phyloP scores from a whole-genome alignment of 2,329 filamentous ascomycete genomes.

The Ascocoryne sarcoides region DNA sequence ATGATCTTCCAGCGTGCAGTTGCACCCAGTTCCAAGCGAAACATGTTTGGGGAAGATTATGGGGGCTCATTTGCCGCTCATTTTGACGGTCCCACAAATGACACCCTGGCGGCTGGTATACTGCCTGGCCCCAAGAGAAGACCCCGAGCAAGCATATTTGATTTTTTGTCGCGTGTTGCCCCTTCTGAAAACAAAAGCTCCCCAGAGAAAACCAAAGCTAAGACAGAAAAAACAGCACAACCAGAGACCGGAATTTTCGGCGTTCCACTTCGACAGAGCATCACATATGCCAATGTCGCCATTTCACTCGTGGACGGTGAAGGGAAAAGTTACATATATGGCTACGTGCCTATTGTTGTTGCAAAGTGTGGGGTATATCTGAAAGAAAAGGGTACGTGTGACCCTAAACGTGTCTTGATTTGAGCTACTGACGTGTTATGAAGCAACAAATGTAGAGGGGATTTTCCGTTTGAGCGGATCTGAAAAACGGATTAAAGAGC shows the following conservation, averaged over 20 bases:
- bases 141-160: conserved; percentile 3
- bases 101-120: conserved; percentile 2
- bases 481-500: conserved; percentile 95
- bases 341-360: conserved; percentile 96
- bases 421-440: no score
- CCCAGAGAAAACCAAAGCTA: conserved; percentile 9
- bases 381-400: conserved; percentile 86
- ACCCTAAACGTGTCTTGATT: conserved; percentile 2
- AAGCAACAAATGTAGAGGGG: conserved; percentile 91
- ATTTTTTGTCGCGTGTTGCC: not conserved
- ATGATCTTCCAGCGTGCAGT: not conserved
- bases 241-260: conserved; percentile 77
- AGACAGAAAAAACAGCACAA: conserved; percentile 13
- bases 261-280: conserved; percentile 85
- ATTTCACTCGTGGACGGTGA: conserved; percentile 92
- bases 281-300: conserved; percentile 94
- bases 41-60: not conserved
- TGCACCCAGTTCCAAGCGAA: not conserved
- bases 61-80: conserved; percentile 1
- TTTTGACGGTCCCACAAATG: conserved; percentile 2
- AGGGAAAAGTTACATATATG: conserved; percentile 94
- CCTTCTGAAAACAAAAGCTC: not conserved
- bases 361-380: conserved; percentile 96
- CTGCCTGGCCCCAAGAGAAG: conserved; percentile 1
- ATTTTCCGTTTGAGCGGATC: conserved; percentile 95